A percentile compares a stretch with the other conserved stretches of the same genome.
Evolutionary conservation across 2,329 filamentous ascomycete genomes (phyloP).

Genomic region (Atkinsonella hypoxylon): DNA sequence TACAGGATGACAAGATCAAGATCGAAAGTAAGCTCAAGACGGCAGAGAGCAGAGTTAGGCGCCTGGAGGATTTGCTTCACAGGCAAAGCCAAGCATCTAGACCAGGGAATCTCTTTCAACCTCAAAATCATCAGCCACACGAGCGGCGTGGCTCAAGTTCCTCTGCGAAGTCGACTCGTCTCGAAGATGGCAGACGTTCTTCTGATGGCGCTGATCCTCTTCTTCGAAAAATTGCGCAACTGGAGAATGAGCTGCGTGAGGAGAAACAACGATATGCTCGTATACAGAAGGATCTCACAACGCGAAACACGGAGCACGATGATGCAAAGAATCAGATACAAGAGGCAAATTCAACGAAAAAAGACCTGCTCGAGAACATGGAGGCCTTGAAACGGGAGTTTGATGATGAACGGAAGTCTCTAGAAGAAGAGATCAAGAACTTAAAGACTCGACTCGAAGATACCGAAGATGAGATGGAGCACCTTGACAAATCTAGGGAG

Average conservation of each 20-base stretch:
- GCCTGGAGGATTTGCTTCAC: constrained; percentile 85
- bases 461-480: constrained; percentile 82
- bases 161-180: constrained; percentile 32
- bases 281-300: constrained; percentile 58
- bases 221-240: constrained; percentile 39
- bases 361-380: constrained; percentile 88
- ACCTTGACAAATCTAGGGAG: constrained; percentile 70
- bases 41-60: constrained; percentile 80
- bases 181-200: constrained; percentile 33
- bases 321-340: constrained; percentile 60
- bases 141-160: constrained; percentile 38
- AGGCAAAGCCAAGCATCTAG: constrained; percentile 56
- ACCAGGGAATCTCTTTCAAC: constrained; percentile 44
- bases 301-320: constrained; percentile 42
- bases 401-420: constrained; percentile 65
- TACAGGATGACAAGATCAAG: constrained; percentile 75
- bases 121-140: constrained; percentile 31
- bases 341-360: constrained; percentile 84
- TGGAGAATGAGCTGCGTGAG: constrained; percentile 67
- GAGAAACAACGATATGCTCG: constrained; percentile 57
- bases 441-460: constrained; percentile 74
- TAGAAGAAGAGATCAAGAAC: constrained; percentile 69
- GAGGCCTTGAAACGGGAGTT: constrained; percentile 87
- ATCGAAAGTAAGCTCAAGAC: constrained; percentile 64
- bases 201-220: constrained; percentile 35